Percentiles rank a stretch among this genome's conserved stretches.
Evolutionary conservation across 257 asterid species (phyloP).

Genomic region (Capsicum baccatum): DNA sequence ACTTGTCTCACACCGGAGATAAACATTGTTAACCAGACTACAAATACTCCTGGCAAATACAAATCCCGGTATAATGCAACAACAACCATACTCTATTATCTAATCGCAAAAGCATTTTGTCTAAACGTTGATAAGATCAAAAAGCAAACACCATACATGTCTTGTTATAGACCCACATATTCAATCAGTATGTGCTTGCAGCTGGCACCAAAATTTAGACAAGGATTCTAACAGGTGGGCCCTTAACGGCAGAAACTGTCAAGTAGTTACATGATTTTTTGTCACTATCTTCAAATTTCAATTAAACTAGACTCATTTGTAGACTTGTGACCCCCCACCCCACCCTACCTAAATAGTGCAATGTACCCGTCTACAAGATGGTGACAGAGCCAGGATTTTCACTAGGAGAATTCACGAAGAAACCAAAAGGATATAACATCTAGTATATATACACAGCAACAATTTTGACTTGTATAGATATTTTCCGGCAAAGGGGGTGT

Average conservation of each 20-base stretch:
- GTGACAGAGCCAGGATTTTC: not conserved
- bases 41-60: not conserved
- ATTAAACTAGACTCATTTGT: not conserved
- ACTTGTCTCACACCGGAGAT: not conserved
- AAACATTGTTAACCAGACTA: not conserved
- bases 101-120: not conserved
- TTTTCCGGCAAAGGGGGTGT: not conserved
- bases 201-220: conserved; percentile 21
- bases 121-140: not conserved
- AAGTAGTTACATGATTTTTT: not conserved
- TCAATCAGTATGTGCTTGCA: conserved; percentile 11
- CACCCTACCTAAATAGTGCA: not conserved
- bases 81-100: not conserved
- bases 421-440: too few species aligned
- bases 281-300: conserved; percentile 1
- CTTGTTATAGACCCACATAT: not conserved
- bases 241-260: not conserved
- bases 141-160: not conserved
- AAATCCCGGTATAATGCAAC: not conserved
- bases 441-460: not conserved
- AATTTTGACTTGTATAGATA: not conserved
- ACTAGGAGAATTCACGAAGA: not conserved
- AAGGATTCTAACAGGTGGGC: not conserved
- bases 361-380: not conserved
- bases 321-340: not conserved